Base-by-base conservation (phyloP, 1,284 basidiomycete genomes). In the Agaricales sp. region DNA sequence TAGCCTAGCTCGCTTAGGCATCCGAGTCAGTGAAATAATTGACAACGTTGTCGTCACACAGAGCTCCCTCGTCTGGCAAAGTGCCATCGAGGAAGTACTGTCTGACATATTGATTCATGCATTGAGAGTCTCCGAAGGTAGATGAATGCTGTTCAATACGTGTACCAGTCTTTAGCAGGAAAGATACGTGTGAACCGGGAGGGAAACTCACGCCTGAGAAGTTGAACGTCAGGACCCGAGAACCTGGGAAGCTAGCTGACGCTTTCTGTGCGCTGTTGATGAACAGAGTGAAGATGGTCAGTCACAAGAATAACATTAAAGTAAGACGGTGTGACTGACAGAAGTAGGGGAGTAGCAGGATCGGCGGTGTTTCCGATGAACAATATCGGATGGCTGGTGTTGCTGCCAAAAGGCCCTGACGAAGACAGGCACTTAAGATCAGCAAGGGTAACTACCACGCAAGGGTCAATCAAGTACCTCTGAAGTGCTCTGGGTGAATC, bases 61-160 rank as follows among this genome's bases (percentile, higher is more conserved):
- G 57, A 3, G 69, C 70, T 1, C 63, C 71, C 16, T 61, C 59
- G 19, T 58, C 53, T 2, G 74, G 74, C 2, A 75, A 54, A 3
- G 60, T 63, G 1, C 73, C 73, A 16, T 65, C 55, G 4, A 60
- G 52, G 52, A 74, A 69, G 54, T 77, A 75, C 1, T 60, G 58
- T 8, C 64, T 61, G 16, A 75, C 57, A 48, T 68, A 54, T 39
- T 61, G 60, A 22, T 63, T 59, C 0, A 72, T 74, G 61, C 73
- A 75, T 8, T 68, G 49, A 35, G 30, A 8, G 30, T 35, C n/a
- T 35, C 30, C 30, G 3, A 73, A 75, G 4, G 69, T 65, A 12
- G 63, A 65, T 65, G 50, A 14, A 71, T 35, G 66, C 51, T 75
- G 73, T 64, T 74, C 44, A n/a, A 50, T 43, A 46, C 22, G 53